Base-by-base conservation (phyloP, 2,329 filamentous ascomycete species). In the Bertia moriformis region DNA sequence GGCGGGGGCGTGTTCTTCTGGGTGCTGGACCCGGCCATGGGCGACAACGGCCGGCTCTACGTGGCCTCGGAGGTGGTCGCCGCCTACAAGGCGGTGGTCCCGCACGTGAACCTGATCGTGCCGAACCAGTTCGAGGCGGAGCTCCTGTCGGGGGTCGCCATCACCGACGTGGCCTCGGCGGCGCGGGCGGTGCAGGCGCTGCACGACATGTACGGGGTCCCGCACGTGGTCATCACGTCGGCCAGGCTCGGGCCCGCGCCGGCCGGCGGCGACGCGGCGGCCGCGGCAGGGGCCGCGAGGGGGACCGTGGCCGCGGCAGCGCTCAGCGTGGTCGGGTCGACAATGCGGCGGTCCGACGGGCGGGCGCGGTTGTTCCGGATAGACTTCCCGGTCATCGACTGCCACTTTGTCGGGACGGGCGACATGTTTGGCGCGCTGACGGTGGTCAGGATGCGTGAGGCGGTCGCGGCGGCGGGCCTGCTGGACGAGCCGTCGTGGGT, bases 21-120 rank as follows among this genome's bases (percentile, higher is more conserved):
- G 75, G 71, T 79, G 10, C 62, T 82, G 29, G 77, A 82, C 49
- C 77, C 77, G 0, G 78, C 82, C 19, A 81, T 82, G 77, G 77
- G 77, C 17, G 77, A 82, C 48, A 70, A 78, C 46, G 77, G 73
- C 22, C 65, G 67, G 39, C 62, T 81, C 18, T 82, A 82, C 48
- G 75, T 82, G 19, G 71, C 66, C 17, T 71, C 78, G 45, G 72
- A 78, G 39, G 71, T 76, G 4, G 71, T 81, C 3, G 73, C 74
- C 0, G 72, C 70, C 12, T 82, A 81, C 51, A 78, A 75, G 51
- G 58, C 60, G n/a, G 58, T 78, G 17, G 58, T 81, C 19, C 60
- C 62, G 10, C 65, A 78, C 44, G 76, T 76, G 3, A 77, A 82
- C 52, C 53, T 82, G 42, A 78, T 82, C 38, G 57, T 81, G 2